Evolutionary conservation across 176 grass and related monocot genomes (phyloP), one percentile per base, ranked within the genome.

Genomic region (Aechmea fasciata): DNA sequence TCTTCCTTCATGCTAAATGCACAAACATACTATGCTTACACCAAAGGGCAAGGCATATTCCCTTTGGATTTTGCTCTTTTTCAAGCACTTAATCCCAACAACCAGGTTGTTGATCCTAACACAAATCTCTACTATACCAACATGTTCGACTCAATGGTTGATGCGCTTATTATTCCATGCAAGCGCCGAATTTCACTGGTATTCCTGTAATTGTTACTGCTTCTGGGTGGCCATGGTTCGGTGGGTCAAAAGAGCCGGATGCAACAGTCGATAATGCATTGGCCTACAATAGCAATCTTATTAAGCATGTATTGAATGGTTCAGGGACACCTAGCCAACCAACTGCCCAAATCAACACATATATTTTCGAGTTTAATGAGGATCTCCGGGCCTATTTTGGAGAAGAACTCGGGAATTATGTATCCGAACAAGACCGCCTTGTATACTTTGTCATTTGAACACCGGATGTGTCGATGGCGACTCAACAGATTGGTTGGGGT

Each of bases 101-200:
- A 82, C 69, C 89, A 90, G 72, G 87, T 92, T 50, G 80, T 86
- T 50, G 94, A 99, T 57, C 89, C 94, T 3, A 99, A 88, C 66
- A 90, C 87, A 18, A 87, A 99, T 73, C 84, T 85, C 19, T 88
- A 90, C 77, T 99, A 99, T 48, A 77, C 87, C 50, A 99, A 92
- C 71, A 99, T 99, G 94, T 99, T 99, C 57, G 94, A 99, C 78
- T 77, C 89, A 15, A 99, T 93, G 69, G 81, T 99, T 51, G 94
- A 99, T 87, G 79, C 94, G 48, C 87, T 48, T 99, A 99, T 82
- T 85, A 73, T 78, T 90, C 89, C 11, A 99, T 99, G 75, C 75
- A 93, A 87, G 78, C 87, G 64, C 76, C 93, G 74, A 99, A 99
- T 89, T 90, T 90, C 67, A 85, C 89, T 13, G 82, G 73, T n/a